Evolutionary conservation across 176 grass and related monocot genomes (phyloP), one percentile per base, ranked within the genome.

Genomic region (Oryza longistaminata): DNA sequence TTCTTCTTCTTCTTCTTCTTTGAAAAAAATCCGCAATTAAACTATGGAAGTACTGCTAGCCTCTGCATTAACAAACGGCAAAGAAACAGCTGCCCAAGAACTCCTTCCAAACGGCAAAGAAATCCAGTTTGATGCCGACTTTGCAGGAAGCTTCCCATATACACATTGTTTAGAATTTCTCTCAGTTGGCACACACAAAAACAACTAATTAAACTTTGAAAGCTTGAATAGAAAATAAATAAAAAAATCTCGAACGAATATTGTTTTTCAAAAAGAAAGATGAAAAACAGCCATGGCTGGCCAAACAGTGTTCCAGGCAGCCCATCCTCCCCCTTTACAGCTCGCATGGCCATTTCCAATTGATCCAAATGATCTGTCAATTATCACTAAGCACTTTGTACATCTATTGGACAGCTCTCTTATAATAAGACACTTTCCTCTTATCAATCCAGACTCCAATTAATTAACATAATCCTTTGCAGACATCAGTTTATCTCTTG

Each of bases 291-390:
- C 2, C 15, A 70, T 73, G 58, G 68, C 37, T 73, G 43, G 68
- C 29, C 68, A 66, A 31, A 73, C 67, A 48, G 37, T 50, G 75
- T 35, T 79, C 76, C 24, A 2, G 42, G 53, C 69, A 86, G 58
- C 69, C 27, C 55, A 73, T 66, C 68, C 5, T 37, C 55, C 42
- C 42, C 55, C 42, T 86, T 80, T 80, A 52, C 84, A 66, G 76
- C 9, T 71, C 25, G 19, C 42, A 73, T 6, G 27, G 6, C 9
- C 58, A 62, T 62, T 62, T 62, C 21, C 55, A 22, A 19, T 61
- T 61, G 19, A 61, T 61, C 55, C 55, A 61, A 61, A 61, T 61
- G 55, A 22, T n/a, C 19, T 61, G 2, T 22, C 58, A 24, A 62
- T 62, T 62, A 24, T 62, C 58, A 10, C 7, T 62, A 24, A 62